Conservation (phyloP, 495 filamentous ascomycete genomes). For the Parathielavia appendiculata region DNA sequence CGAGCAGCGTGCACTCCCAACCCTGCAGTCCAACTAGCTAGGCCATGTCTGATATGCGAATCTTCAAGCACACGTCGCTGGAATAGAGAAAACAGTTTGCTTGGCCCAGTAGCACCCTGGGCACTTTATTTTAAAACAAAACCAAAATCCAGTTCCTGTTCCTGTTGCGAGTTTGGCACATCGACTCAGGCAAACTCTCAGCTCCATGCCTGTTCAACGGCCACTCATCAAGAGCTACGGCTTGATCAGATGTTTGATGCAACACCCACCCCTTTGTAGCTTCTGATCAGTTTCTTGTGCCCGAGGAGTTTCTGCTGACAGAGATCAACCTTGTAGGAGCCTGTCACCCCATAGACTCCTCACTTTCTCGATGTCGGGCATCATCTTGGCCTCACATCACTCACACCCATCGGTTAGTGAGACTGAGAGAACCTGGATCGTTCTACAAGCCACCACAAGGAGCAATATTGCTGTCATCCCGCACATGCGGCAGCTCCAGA, state of each 20-base stretch:
- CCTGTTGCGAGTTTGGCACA: constrained; percentile 1
- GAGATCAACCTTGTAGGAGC: too few species aligned
- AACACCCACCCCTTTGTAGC: neutral
- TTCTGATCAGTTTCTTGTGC: neutral
- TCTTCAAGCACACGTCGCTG: neutral
- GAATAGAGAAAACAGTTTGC: constrained; percentile 3
- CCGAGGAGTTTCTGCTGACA: too few species aligned
- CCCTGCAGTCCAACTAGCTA: constrained; percentile 4
- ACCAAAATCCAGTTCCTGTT: neutral
- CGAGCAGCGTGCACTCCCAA: constrained; percentile 12
- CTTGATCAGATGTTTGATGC: neutral
- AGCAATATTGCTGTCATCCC: too few species aligned
- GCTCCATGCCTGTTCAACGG: neutral
- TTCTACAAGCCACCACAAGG: too few species aligned
- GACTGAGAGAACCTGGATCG: too few species aligned
- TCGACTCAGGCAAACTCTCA: neutral
- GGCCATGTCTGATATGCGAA: neutral
- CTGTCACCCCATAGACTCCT: too few species aligned
- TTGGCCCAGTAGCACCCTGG: neutral
- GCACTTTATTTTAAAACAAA: neutral
- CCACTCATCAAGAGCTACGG: neutral
- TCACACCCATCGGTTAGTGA: too few species aligned
- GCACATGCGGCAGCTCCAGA: too few species aligned
- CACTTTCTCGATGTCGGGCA: too few species aligned
- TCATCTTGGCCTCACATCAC: too few species aligned